A percentile compares a stretch with the other conserved stretches of the same genome.
Evolutionary conservation across 306 rosid species (phyloP).

Genomic region (Chamaecrista fasciculata): DNA sequence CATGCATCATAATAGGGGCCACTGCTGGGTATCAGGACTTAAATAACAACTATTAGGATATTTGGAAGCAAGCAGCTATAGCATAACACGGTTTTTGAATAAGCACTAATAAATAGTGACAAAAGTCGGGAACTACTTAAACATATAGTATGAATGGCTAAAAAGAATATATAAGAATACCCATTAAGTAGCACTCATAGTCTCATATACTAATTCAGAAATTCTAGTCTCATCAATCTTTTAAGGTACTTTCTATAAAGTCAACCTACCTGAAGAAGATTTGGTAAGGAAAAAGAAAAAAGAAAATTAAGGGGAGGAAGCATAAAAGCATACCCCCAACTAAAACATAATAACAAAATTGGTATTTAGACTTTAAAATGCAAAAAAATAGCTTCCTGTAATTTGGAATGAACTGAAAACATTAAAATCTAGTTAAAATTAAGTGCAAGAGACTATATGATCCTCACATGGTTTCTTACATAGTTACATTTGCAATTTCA

Average conservation of each 20-base stretch:
- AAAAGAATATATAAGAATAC: not conserved
- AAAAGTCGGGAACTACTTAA: conserved; percentile 6
- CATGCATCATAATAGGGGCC: conserved; percentile 33
- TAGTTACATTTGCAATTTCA: too few species aligned
- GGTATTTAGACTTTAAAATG: too few species aligned
- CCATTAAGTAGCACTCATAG: not conserved
- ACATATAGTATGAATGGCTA: conserved; percentile 6
- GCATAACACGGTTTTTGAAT: not conserved
- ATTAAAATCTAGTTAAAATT: too few species aligned
- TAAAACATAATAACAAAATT: too few species aligned
- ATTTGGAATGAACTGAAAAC: too few species aligned
- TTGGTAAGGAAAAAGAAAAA: not conserved
- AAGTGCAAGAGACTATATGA: too few species aligned
- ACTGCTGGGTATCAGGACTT: not conserved
- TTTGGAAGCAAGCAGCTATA: not conserved
- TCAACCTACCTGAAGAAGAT: not conserved
- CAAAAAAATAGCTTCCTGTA: too few species aligned
- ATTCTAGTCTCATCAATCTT: not conserved
- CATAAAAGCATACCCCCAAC: not conserved
- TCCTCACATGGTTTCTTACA: too few species aligned
- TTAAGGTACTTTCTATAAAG: not conserved
- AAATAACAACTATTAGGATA: not conserved
- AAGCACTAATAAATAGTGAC: not conserved
- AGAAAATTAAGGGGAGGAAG: not conserved
- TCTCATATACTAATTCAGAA: not conserved